A percentile compares a stretch with the other conserved stretches of the same genome.
Evolutionary conservation across 2,329 filamentous ascomycete genomes (phyloP).

Genomic region (Aureobasidium sp.): DNA sequence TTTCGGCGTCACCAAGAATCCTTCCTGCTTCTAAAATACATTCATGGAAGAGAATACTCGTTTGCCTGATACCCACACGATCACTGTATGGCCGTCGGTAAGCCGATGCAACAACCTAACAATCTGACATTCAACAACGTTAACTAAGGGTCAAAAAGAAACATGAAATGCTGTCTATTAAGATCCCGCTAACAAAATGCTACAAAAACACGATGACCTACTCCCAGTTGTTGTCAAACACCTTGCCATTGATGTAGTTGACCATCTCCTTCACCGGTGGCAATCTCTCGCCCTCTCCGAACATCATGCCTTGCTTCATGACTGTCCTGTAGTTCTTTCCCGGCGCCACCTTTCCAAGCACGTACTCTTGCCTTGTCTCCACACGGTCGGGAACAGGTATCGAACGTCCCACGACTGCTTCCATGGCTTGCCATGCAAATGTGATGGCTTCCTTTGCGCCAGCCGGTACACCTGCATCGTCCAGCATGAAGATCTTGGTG

Average conservation of each 20-base stretch:
- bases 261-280: slow-evolving; percentile 45
- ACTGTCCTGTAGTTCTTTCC: slow-evolving; percentile 50
- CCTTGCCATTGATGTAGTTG: slow-evolving; percentile 43
- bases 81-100: too few species aligned
- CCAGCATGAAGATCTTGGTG: slow-evolving; percentile 48
- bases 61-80: too few species aligned
- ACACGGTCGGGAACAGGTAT: slow-evolving; percentile 50
- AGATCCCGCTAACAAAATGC: background rate
- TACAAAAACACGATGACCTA: background rate
- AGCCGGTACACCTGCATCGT: slow-evolving; percentile 51
- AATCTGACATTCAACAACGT: too few species aligned
- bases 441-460: slow-evolving; percentile 55
- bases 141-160: background rate
- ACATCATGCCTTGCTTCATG: slow-evolving; percentile 46
- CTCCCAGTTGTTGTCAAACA: slow-evolving; percentile 42
- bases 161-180: background rate
- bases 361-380: slow-evolving; percentile 45
- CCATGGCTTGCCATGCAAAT: slow-evolving; percentile 56
- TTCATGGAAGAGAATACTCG: background rate
- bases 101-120: too few species aligned
- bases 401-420: slow-evolving; percentile 49
- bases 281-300: slow-evolving; percentile 42
- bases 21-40: background rate
- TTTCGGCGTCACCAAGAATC: background rate
- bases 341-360: slow-evolving; percentile 50